These are phyloP conservation scores for Zymoseptoria crescenta DNA, from an alignment of 2,329 filamentous ascomycete genomes.

Conservation along the genomic window DNA sequence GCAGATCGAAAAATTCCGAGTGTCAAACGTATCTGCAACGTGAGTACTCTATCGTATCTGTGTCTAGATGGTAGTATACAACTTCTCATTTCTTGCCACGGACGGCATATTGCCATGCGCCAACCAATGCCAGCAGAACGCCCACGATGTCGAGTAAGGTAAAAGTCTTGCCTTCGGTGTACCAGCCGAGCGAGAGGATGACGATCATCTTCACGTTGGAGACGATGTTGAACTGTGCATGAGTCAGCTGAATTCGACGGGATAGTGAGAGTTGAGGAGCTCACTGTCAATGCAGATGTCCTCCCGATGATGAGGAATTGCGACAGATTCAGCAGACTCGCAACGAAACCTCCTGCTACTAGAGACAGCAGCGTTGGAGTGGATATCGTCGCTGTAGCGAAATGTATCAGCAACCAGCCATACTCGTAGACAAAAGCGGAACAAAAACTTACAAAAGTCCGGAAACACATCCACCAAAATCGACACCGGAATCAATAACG, in stretches of 20 bases:
- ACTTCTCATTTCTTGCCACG: not conserved
- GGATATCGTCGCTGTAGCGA: not conserved
- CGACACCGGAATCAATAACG: conserved; percentile 1
- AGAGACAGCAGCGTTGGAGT: conserved; percentile 1
- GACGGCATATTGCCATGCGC: conserved; percentile 5
- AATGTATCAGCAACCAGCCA: not conserved
- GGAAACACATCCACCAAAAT: conserved; percentile 3
- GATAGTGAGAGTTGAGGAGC: not conserved
- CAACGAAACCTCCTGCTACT: conserved; percentile 2
- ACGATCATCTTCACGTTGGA: conserved; percentile 7
- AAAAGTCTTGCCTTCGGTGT: conserved; percentile 5
- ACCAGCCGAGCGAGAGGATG: conserved; percentile 4
- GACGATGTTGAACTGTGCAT: conserved; percentile 5
- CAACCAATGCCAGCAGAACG: conserved; percentile 1
- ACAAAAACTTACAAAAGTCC: conserved; percentile 7
- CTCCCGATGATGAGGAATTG: conserved; percentile 8
- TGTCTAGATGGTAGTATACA: too few species aligned
- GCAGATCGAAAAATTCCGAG: not conserved
- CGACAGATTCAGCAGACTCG: conserved; percentile 6
- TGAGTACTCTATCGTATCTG: not conserved
- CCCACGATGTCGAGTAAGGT: conserved; percentile 2
- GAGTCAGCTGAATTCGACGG: not conserved
- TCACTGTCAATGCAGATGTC: conserved; percentile 7
- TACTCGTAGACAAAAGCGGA: too few species aligned
- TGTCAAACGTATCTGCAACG: not conserved